phyloP scores from a whole-genome alignment of 2,329 filamentous ascomycete genomes.

The Colletotrichum magnum region DNA sequence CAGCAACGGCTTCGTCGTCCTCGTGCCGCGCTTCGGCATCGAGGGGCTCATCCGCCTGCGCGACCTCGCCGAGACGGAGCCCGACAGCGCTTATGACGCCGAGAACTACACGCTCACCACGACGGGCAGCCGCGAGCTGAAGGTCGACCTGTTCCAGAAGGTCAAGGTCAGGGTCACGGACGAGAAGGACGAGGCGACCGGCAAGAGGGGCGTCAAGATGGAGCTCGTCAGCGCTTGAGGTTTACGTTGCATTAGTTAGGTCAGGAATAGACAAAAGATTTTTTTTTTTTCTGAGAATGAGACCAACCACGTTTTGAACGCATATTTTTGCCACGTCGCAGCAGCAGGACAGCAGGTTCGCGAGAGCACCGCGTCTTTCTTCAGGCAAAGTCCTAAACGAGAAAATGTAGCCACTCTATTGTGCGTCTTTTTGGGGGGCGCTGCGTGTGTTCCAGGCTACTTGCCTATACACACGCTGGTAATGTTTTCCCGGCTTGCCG shows the following conservation, averaged over 20 bases:
- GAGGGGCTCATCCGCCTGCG: slow-evolving; percentile 90
- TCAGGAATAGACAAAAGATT: not conserved
- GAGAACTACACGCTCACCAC: slow-evolving; percentile 85
- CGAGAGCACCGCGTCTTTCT: too few relatives aligned
- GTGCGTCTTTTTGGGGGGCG: too few relatives aligned
- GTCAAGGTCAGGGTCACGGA: slow-evolving; percentile 91
- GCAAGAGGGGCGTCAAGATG: slow-evolving; percentile 91
- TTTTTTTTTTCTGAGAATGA: too few relatives aligned
- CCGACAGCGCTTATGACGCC: slow-evolving; percentile 85
- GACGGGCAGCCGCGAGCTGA: slow-evolving; percentile 67
- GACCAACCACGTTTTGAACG: too few relatives aligned
- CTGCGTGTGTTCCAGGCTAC: too few relatives aligned
- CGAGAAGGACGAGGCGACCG: slow-evolving; percentile 94
- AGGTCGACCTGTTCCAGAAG: slow-evolving; percentile 91
- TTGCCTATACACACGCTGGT: too few relatives aligned
- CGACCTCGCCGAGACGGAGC: slow-evolving; percentile 84
- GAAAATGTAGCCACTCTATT: too few relatives aligned
- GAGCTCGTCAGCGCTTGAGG: slow-evolving; percentile 65
- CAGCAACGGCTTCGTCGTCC: slow-evolving; percentile 96
- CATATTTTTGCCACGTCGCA: too few relatives aligned
- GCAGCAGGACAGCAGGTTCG: too few relatives aligned
- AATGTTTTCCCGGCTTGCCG: too few relatives aligned
- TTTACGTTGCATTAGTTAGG: not conserved
- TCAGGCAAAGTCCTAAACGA: too few relatives aligned
- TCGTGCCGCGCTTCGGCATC: slow-evolving; percentile 95